Percentiles rank a stretch among this genome's conserved stretches.
phyloP scores from a whole-genome alignment of 768 basidiomycete species.

The Boletus insuetus region DNA sequence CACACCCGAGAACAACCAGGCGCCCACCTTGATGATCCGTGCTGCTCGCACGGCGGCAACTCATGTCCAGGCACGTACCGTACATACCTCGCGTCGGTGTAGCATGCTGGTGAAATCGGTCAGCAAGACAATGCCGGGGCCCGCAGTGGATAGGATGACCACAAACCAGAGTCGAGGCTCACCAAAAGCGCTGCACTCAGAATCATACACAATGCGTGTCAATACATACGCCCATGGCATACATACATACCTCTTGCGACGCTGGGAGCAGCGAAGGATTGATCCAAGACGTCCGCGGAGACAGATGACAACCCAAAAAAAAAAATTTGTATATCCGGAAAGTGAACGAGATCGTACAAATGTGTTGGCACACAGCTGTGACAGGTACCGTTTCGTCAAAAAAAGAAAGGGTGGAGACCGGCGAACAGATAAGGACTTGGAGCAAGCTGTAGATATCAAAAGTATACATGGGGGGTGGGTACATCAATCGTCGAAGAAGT shows the following conservation, averaged over 20 bases:
- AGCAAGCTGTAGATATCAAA: neutral
- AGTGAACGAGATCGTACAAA: neutral
- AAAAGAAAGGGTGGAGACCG: neutral
- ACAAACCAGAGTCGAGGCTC: neutral
- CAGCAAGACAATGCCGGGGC: neutral
- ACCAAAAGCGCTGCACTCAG: neutral
- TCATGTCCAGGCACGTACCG: neutral
- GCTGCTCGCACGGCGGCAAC: neutral
- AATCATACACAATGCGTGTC: neutral
- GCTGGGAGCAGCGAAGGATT: slow-evolving; percentile 1
- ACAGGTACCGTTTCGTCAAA: slow-evolving; percentile 21
- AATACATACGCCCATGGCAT: slow-evolving; percentile 9
- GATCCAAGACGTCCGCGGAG: slow-evolving; percentile 4
- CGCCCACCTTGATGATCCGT: no score
- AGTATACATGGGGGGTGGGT: neutral
- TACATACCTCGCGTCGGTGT: neutral
- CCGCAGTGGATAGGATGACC: slow-evolving; percentile 3
- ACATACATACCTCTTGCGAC: neutral
- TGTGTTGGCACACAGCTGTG: slow-evolving; percentile 10
- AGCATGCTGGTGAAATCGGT: neutral
- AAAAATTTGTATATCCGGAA: slow-evolving; percentile 1
- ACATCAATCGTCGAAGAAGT: slow-evolving; percentile 28
- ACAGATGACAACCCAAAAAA: neutral
- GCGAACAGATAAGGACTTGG: neutral
- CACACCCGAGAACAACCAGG: no score